phyloP scores from a whole-genome alignment of 495 filamentous ascomycete genomes.

The Penicillium parvum region DNA sequence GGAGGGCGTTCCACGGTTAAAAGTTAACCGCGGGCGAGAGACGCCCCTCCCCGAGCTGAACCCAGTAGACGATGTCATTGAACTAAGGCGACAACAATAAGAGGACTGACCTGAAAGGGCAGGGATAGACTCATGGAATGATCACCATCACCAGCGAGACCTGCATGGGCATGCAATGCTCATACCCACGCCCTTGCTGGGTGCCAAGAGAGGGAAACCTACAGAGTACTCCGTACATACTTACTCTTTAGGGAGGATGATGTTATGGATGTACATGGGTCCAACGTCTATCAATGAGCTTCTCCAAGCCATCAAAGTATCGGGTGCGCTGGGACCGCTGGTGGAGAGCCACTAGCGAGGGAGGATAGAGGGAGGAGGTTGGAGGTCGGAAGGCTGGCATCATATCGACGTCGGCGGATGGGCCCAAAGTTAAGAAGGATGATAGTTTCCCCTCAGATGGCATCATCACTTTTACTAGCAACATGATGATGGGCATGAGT shows the following conservation, averaged over 20 bases:
- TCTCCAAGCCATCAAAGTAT: too few relatives aligned
- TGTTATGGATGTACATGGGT: neutral
- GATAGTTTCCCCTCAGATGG: slow-evolving; percentile 5
- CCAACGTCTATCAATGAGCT: too few relatives aligned
- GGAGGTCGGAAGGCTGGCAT: slow-evolving; percentile 19
- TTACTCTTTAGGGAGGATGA: neutral
- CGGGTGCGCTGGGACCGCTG: neutral
- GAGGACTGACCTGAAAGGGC: neutral
- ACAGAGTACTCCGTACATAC: neutral
- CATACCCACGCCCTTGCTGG: slow-evolving; percentile 19
- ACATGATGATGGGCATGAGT: neutral
- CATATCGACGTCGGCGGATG: slow-evolving; percentile 20
- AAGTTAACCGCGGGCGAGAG: too few relatives aligned
- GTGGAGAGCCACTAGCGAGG: neutral
- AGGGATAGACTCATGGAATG: slow-evolving; percentile 16
- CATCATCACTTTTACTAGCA: slow-evolving; percentile 13
- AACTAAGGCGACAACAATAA: slow-evolving; percentile 8
- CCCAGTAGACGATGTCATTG: slow-evolving; percentile 24
- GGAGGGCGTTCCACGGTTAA: slow-evolving; percentile 18
- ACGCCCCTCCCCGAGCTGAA: too few relatives aligned
- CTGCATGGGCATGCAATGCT: slow-evolving; percentile 14
- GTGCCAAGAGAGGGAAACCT: too few relatives aligned
- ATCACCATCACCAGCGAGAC: slow-evolving; percentile 6
- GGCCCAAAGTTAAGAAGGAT: neutral
- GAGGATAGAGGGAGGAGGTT: too few relatives aligned